Evolutionary conservation across 345 rosid species (phyloP).

Genomic region (Viola odorata): DNA sequence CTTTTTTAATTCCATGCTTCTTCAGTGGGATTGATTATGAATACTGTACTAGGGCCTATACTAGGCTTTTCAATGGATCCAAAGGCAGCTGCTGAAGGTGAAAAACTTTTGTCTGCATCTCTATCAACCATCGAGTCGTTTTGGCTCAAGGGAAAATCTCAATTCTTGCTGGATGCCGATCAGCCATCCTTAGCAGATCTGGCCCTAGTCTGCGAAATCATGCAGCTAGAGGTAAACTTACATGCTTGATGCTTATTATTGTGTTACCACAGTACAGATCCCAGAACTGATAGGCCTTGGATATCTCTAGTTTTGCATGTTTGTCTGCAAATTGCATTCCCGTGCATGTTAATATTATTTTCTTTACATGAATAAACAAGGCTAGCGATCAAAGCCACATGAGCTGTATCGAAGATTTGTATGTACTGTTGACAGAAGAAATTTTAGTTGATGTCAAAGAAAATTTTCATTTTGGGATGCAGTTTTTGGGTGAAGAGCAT

Average conservation of each 20-base stretch:
- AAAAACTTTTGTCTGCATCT: slow-evolving; percentile 48
- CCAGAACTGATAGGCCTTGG: no score
- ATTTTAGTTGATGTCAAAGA: background rate
- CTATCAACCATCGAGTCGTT: slow-evolving; percentile 55
- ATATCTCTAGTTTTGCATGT: no score
- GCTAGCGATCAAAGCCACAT: no score
- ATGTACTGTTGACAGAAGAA: no score
- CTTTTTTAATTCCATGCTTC: slow-evolving; percentile 13
- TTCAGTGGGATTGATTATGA: slow-evolving; percentile 46
- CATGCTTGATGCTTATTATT: background rate
- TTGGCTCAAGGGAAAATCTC: slow-evolving; percentile 72
- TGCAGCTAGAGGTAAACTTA: slow-evolving; percentile 61
- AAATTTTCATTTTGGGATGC: slow-evolving; percentile 7
- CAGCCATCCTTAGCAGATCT: slow-evolving; percentile 86
- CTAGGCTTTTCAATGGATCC: slow-evolving; percentile 50
- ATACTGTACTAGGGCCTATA: slow-evolving; percentile 44
- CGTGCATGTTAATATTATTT: no score
- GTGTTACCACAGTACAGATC: no score
- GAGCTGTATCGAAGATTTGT: background rate
- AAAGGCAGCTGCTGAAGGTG: slow-evolving; percentile 59
- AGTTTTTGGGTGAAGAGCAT: slow-evolving; percentile 71
- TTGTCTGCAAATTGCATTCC: no score
- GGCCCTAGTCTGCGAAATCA: slow-evolving; percentile 74
- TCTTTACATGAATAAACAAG: no score
- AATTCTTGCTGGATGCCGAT: slow-evolving; percentile 62